Evolutionary conservation across 192 early-diverging fungal genomes (phyloP).

Genomic region (Linnemannia zychae): DNA sequence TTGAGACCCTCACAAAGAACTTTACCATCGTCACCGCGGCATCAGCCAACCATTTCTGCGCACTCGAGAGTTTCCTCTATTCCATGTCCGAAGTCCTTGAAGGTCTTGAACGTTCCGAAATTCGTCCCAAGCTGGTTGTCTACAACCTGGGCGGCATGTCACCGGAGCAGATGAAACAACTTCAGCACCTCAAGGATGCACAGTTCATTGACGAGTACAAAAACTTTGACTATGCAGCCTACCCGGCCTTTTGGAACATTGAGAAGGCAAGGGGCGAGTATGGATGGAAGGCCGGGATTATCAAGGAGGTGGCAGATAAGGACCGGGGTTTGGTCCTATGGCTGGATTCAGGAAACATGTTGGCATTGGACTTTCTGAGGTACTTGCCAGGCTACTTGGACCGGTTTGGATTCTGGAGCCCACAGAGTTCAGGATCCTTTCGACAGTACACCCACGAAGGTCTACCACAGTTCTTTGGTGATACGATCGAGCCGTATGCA

Average conservation of each 20-base stretch:
- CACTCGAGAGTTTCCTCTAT: slow-evolving; percentile 63
- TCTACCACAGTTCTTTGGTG: slow-evolving; percentile 60
- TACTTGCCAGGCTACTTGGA: slow-evolving; percentile 40
- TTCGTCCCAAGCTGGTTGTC: slow-evolving; percentile 58
- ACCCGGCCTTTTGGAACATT: slow-evolving; percentile 67
- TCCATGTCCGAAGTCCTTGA: slow-evolving; percentile 53
- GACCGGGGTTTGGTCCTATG: slow-evolving; percentile 62
- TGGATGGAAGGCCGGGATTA: slow-evolving; percentile 69
- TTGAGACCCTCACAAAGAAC: slow-evolving; percentile 34
- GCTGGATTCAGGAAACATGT: slow-evolving; percentile 66
- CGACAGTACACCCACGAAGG: slow-evolving; percentile 62
- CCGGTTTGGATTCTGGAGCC: slow-evolving; percentile 66
- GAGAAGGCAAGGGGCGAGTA: slow-evolving; percentile 60
- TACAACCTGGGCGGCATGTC: slow-evolving; percentile 67
- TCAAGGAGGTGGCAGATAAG: slow-evolving; percentile 60
- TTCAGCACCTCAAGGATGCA: slow-evolving; percentile 53
- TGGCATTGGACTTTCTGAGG: slow-evolving; percentile 59
- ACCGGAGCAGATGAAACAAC: slow-evolving; percentile 48
- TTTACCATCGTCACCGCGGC: slow-evolving; percentile 68
- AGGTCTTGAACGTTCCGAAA: slow-evolving; percentile 43
- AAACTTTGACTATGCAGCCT: slow-evolving; percentile 59
- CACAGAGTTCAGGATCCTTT: slow-evolving; percentile 59
- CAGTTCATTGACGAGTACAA: slow-evolving; percentile 60
- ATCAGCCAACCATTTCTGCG: slow-evolving; percentile 66
- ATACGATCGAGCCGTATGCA: slow-evolving; percentile 48